Percentiles rank a stretch among this genome's conserved stretches.
These are phyloP conservation scores for Funneliformis caledonium DNA, from an alignment of 371 early-diverging fungal genomes.

Conservation along the genomic window DNA sequence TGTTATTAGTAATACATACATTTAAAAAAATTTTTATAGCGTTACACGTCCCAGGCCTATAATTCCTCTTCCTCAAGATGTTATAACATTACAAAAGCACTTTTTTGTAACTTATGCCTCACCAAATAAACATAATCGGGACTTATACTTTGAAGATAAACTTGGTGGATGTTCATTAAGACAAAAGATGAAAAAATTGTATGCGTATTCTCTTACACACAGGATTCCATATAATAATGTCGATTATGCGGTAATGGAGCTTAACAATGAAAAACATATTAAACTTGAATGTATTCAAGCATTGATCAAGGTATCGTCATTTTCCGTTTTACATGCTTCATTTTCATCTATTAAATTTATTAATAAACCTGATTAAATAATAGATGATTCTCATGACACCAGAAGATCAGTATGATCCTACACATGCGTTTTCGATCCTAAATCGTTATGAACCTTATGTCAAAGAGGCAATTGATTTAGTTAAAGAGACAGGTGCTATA, in stretches of 20 bases:
- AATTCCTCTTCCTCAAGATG: constrained; percentile 28
- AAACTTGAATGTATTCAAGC: constrained; percentile 42
- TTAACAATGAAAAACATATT: constrained; percentile 29
- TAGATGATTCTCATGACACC: constrained; percentile 66
- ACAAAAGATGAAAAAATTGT: constrained; percentile 44
- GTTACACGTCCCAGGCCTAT: not conserved
- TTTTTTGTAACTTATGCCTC: constrained; percentile 13
- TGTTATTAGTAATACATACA: not conserved
- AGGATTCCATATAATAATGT: constrained; percentile 10
- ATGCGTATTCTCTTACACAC: constrained; percentile 39
- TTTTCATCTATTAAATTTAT: not conserved
- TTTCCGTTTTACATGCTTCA: not conserved
- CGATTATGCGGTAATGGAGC: not conserved
- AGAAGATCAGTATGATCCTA: constrained; percentile 52
- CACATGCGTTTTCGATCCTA: constrained; percentile 51
- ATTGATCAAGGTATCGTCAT: constrained; percentile 45
- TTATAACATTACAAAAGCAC: not conserved
- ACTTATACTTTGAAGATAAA: constrained; percentile 44
- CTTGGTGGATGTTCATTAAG: constrained; percentile 43
- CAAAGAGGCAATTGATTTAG: constrained; percentile 38
- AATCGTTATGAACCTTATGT: constrained; percentile 42
- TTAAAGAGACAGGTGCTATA: constrained; percentile 44
- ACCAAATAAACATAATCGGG: constrained; percentile 2
- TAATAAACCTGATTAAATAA: not conserved
- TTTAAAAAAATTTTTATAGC: constrained; percentile 11